A percentile compares a stretch with the other conserved stretches of the same genome.
phyloP scores from a whole-genome alignment of 2,329 filamentous ascomycete species.

The Epicoccum sorghinum region DNA sequence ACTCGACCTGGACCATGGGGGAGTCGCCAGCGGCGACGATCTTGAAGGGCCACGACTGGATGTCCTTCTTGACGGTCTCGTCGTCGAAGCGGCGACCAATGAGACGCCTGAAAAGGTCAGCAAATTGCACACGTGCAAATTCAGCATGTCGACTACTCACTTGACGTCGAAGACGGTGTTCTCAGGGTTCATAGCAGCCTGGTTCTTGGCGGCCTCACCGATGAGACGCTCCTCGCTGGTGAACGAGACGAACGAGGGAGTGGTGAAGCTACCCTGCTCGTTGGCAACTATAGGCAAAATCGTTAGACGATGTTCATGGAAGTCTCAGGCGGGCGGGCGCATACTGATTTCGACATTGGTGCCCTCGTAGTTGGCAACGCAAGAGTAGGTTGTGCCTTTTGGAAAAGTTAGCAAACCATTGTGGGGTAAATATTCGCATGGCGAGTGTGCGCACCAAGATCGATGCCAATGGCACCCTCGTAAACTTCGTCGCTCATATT shows the following conservation, averaged over 20 bases:
- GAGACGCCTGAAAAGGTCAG: conserved; percentile 73
- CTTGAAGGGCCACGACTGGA: conserved; percentile 99
- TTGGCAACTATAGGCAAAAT: conserved; percentile 74
- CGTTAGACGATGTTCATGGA: conserved; percentile 26
- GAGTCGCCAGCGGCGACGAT: conserved; percentile 86
- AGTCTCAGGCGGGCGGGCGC: conserved; percentile 41
- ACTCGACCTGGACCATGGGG: conserved; percentile 93
- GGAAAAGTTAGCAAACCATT: conserved; percentile 43
- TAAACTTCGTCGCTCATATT: conserved; percentile 98
- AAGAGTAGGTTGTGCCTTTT: conserved; percentile 98
- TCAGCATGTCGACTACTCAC: conserved; percentile 60
- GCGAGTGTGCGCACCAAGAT: conserved; percentile 74
- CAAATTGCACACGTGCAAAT: conserved; percentile 2
- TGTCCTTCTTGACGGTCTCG: conserved; percentile 97
- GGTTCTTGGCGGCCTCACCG: conserved; percentile 99
- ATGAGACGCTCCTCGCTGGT: conserved; percentile 98
- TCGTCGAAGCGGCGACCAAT: conserved; percentile 97
- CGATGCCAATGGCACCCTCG: conserved; percentile 99
- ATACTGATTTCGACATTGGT: conserved; percentile 98
- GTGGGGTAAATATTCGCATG: conserved; percentile 31
- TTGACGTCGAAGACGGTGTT: conserved; percentile 99
- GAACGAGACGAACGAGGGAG: conserved; percentile 98
- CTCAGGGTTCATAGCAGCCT: conserved; percentile 97
- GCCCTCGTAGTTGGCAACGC: conserved; percentile 98
- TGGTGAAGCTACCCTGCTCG: conserved; percentile 99